These are phyloP conservation scores for Cercis canadensis DNA, from an alignment of 306 rosid genomes.

Conservation along the genomic window DNA sequence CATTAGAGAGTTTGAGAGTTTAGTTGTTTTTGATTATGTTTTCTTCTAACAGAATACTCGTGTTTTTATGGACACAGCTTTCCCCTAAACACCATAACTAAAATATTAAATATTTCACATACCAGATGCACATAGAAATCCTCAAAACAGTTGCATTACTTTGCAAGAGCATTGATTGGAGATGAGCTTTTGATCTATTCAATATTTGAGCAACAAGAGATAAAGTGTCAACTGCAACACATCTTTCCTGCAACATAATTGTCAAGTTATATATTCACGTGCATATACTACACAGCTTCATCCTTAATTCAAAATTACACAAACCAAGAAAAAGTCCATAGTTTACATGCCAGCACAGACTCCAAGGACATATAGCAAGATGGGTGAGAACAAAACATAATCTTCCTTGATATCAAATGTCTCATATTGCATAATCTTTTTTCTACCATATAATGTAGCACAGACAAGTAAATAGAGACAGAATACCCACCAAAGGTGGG, in stretches of 20 bases:
- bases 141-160: constrained; percentile 80
- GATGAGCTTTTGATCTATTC: constrained; percentile 88
- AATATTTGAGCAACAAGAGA: constrained; percentile 81
- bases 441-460: constrained; percentile 15
- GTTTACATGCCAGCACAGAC: constrained; percentile 25
- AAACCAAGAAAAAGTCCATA: constrained; percentile 33
- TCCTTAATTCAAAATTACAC: constrained; percentile 18
- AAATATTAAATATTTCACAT: constrained; percentile 41
- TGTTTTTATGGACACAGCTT: too few relatives aligned
- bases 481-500: constrained; percentile 26
- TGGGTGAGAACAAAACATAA: neutral
- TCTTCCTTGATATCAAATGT: constrained; percentile 19
- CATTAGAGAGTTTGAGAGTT: too few relatives aligned
- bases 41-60: too few relatives aligned
- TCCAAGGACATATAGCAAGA: constrained; percentile 21
- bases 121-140: constrained; percentile 92
- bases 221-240: constrained; percentile 87
- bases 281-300: constrained; percentile 36
- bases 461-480: neutral
- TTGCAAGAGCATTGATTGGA: constrained; percentile 89
- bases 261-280: constrained; percentile 35
- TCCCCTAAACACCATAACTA: constrained; percentile 24
- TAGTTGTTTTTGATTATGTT: too few relatives aligned
- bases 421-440: constrained; percentile 15
- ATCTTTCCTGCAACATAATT: constrained; percentile 83